Percentiles rank a stretch among this genome's conserved stretches.
Evolutionary conservation across 306 rosid species (phyloP).

Genomic region (Glycyrrhiza uralensis): DNA sequence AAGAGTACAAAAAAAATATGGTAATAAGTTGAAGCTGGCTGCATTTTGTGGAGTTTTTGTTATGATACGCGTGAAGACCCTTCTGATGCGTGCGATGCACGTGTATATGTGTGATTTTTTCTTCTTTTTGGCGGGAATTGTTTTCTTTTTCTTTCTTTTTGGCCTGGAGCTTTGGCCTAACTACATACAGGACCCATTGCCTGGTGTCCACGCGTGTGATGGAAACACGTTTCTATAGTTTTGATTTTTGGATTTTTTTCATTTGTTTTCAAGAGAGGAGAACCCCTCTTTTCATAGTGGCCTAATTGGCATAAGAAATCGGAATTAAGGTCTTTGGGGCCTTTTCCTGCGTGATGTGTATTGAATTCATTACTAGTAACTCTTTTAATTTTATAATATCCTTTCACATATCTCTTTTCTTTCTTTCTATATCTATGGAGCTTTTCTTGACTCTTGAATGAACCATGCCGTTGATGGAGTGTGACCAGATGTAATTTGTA

Average conservation of each 20-base stretch:
- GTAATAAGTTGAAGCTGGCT: slow-evolving; percentile 31
- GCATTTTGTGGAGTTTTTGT: slow-evolving; percentile 39
- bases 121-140: slow-evolving; percentile 55
- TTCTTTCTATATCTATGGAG: not conserved
- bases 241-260: slow-evolving; percentile 32
- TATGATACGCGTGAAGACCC: slow-evolving; percentile 41
- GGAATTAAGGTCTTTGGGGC: slow-evolving; percentile 80
- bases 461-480: not conserved
- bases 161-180: slow-evolving; percentile 54
- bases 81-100: slow-evolving; percentile 35
- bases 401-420: not conserved
- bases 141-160: not conserved
- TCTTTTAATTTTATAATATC: slow-evolving; percentile 23
- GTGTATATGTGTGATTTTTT: slow-evolving; percentile 41
- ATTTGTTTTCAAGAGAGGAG: slow-evolving; percentile 24
- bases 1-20: not conserved
- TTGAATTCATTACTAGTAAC: slow-evolving; percentile 48
- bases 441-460: not conserved
- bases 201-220: slow-evolving; percentile 50
- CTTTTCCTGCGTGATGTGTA: slow-evolving; percentile 64
- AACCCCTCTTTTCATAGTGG: slow-evolving; percentile 25
- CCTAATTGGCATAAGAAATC: slow-evolving; percentile 37
- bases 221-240: slow-evolving; percentile 51
- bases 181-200: slow-evolving; percentile 42
- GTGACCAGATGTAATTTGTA: not conserved